Conservation (phyloP, 2,329 filamentous ascomycete species). For the Alternaria arborescens region DNA sequence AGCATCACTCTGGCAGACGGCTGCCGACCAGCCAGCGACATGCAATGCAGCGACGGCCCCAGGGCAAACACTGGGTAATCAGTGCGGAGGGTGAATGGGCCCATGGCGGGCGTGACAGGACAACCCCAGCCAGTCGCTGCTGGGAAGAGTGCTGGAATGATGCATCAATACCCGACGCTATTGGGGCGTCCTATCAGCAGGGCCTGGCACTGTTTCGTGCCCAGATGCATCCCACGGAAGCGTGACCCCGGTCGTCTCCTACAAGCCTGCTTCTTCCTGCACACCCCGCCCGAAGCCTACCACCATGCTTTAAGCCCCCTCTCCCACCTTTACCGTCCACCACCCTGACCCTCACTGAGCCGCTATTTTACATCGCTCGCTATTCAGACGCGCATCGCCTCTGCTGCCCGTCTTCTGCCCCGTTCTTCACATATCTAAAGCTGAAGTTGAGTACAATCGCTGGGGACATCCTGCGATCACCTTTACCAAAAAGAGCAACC, state of each 20-base stretch:
- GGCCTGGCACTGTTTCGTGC: constrained; percentile 27
- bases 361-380: constrained; percentile 18
- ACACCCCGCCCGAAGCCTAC: constrained; percentile 22
- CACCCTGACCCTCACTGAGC: constrained; percentile 25
- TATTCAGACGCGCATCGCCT: constrained; percentile 15
- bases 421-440: background rate
- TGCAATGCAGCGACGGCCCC: constrained; percentile 12
- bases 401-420: constrained; percentile 18
- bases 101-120: constrained; percentile 25
- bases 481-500: constrained; percentile 47
- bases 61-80: constrained; percentile 30
- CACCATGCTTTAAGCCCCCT: constrained; percentile 33
- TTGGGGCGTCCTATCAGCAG: constrained; percentile 46
- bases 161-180: constrained; percentile 47
- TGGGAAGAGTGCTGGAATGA: constrained; percentile 25
- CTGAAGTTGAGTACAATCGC: constrained; percentile 23
- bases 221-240: constrained; percentile 36
- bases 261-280: constrained; percentile 22
- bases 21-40: constrained; percentile 13
- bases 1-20: constrained; percentile 30
- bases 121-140: constrained; percentile 37
- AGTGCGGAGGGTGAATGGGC: constrained; percentile 20
- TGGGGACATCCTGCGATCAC: constrained; percentile 27
- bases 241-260: constrained; percentile 8
- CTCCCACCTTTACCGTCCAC: constrained; percentile 33